phyloP scores from a whole-genome alignment of 306 rosid species.

The Bauhinia variegata region DNA sequence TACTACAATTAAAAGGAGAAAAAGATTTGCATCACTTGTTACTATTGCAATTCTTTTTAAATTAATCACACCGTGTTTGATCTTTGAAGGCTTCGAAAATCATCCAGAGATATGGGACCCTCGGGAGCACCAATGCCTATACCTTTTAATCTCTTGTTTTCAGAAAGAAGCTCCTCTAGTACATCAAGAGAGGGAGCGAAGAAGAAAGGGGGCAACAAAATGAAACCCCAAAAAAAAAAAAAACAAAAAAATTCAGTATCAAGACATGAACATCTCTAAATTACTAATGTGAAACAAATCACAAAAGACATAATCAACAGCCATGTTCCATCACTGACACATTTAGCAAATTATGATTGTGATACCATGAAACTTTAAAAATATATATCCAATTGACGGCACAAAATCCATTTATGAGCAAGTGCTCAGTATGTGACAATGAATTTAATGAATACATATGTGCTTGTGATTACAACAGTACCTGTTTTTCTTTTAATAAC shows the following conservation, averaged over 20 bases:
- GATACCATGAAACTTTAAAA: no score
- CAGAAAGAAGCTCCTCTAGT: slow-evolving; percentile 63
- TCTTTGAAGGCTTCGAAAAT: slow-evolving; percentile 92
- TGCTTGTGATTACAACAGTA: slow-evolving; percentile 34
- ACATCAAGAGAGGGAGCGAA: slow-evolving; percentile 24
- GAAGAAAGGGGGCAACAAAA: background rate
- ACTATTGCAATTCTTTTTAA: slow-evolving; percentile 24
- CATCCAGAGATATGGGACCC: slow-evolving; percentile 97
- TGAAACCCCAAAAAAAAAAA: slow-evolving; percentile 12
- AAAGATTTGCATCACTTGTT: background rate
- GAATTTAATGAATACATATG: background rate
- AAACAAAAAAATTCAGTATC: no score
- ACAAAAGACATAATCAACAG: slow-evolving; percentile 7
- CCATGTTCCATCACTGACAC: background rate
- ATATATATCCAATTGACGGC: no score
- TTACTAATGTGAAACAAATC: slow-evolving; percentile 1
- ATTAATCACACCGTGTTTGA: slow-evolving; percentile 68
- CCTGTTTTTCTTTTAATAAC: slow-evolving; percentile 86
- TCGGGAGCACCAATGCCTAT: slow-evolving; percentile 96
- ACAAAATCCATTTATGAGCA: no score
- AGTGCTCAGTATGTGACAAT: background rate
- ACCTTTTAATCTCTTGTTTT: slow-evolving; percentile 86
- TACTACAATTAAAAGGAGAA: slow-evolving; percentile 7
- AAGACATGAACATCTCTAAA: no score
- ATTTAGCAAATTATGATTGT: no score